A percentile compares a stretch with the other conserved stretches of the same genome.
phyloP scores from a whole-genome alignment of 2,329 filamentous ascomycete species.

The Epichloe gansuensis region DNA sequence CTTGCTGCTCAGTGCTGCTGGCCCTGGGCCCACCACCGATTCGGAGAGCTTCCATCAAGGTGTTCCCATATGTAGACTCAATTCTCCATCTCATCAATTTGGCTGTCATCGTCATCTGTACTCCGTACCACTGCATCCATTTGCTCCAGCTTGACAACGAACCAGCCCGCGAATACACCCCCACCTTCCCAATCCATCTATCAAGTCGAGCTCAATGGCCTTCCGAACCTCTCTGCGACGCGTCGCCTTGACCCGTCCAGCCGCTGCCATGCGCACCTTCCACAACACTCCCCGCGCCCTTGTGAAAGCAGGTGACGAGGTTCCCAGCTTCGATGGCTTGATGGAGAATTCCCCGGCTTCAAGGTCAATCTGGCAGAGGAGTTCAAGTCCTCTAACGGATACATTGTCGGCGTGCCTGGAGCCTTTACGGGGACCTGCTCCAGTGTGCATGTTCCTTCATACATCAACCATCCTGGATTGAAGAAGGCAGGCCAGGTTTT shows the following conservation, averaged over 20 bases:
- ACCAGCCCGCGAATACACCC: not conserved
- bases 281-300: constrained; percentile 49
- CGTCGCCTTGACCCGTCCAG: constrained; percentile 19
- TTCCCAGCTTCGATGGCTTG: constrained; percentile 67
- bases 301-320: constrained; percentile 66
- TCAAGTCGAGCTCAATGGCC: constrained; percentile 17
- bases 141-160: not conserved
- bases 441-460: constrained; percentile 67
- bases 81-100: not conserved
- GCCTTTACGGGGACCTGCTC: constrained; percentile 55
- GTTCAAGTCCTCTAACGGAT: constrained; percentile 55
- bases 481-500: constrained; percentile 76
- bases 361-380: constrained; percentile 79
- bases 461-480: constrained; percentile 67
- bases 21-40: too few relatives aligned
- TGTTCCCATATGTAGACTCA: too few relatives aligned
- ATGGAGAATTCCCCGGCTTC: constrained; percentile 79
- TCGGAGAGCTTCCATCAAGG: too few relatives aligned
- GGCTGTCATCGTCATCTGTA: not conserved
- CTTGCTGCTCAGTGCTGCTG: too few relatives aligned
- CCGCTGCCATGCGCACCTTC: constrained; percentile 34
- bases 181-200: not conserved
- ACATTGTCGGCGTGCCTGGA: constrained; percentile 77
- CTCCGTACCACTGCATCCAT: not conserved
- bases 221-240: constrained; percentile 25